Base-by-base conservation (phyloP, 768 basidiomycete species). In the Cystobasidium tubakii region DNA sequence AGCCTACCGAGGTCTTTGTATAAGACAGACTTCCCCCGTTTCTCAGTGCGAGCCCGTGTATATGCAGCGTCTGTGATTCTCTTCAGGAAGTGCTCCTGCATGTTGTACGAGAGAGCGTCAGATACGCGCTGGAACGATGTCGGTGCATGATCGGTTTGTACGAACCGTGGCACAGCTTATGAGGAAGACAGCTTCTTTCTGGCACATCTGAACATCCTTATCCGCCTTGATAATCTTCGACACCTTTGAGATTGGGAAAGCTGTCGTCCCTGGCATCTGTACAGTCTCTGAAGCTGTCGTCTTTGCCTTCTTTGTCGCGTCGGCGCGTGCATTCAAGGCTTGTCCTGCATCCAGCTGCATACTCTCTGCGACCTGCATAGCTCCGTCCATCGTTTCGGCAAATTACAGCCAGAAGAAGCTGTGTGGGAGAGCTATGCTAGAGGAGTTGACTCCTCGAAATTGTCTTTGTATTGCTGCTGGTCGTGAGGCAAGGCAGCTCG, bases 141-240 rank as follows among this genome's bases (percentile, higher is more conserved):
- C n/a, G n/a, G n/a, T n/a, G n/a, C n/a, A n/a, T n/a, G n/a, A n/a
- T n/a, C n/a, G n/a, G n/a, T n/a, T n/a, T n/a, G n/a, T n/a, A n/a
- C n/a, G n/a, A n/a, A 83, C 83, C 4, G 83, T 80, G 9, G 82
- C 81, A 19, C 81, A 78, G 25, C 79, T 71, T 25, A 82, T 78
- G 77, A 83, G 76, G 62, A 83, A 83, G 19, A 80, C 73, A 43
- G 82, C 82, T 67, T 83, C 83, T 33, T 79, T 80, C 2, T 74
- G 78, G 76, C 81, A 80, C 71, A 80, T 79, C 39, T 80, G 77
- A 66, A 82, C 64, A 7, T 83, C 83, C 67, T 80, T 80, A 76
- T 83, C 83, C 12, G 82, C 81, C 66, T 82, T 82, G 71, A 82
- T 76, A 73, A 83, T 82, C 75, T 76, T 76, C 73, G 82, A 79